phyloP scores from a whole-genome alignment of 306 rosid genomes.

The Dryas alaskensis region DNA sequence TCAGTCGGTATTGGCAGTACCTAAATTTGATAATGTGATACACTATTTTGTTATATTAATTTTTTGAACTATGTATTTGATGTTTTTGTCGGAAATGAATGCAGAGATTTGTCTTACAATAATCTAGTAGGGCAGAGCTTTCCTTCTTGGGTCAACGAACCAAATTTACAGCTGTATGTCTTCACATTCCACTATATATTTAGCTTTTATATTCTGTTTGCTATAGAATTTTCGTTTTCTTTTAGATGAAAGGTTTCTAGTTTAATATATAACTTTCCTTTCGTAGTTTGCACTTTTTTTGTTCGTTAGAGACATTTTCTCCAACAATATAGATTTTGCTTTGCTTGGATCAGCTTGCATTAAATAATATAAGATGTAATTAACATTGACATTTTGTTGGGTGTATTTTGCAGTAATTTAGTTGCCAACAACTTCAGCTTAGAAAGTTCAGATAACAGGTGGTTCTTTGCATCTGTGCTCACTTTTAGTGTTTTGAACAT shows the following conservation, averaged over 20 bases:
- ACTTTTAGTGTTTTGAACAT: conserved; percentile 7
- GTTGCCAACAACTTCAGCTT: conserved; percentile 73
- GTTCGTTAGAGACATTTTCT: neutral
- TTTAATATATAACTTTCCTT: neutral
- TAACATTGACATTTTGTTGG: conserved; percentile 20
- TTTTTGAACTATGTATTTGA: conserved; percentile 4
- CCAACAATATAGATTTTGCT: neutral
- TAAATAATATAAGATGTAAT: conserved; percentile 12
- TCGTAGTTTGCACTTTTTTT: neutral
- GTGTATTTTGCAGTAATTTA: conserved; percentile 53
- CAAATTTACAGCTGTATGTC: conserved; percentile 56
- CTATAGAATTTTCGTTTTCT: neutral
- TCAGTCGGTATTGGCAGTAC: neutral
- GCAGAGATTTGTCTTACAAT: conserved; percentile 90
- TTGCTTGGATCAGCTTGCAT: neutral
- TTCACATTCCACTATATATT: neutral
- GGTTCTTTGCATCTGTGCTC: conserved; percentile 9
- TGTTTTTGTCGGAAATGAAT: conserved; percentile 14
- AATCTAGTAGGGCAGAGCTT: conserved; percentile 51
- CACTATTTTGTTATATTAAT: neutral
- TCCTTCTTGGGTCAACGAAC: conserved; percentile 67
- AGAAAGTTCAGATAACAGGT: conserved; percentile 57
- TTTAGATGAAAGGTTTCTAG: neutral
- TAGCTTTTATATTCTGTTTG: neutral
- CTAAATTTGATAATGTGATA: neutral